phyloP scores from a whole-genome alignment of 2,329 filamentous ascomycete species.

The Colletotrichum tofieldiae region DNA sequence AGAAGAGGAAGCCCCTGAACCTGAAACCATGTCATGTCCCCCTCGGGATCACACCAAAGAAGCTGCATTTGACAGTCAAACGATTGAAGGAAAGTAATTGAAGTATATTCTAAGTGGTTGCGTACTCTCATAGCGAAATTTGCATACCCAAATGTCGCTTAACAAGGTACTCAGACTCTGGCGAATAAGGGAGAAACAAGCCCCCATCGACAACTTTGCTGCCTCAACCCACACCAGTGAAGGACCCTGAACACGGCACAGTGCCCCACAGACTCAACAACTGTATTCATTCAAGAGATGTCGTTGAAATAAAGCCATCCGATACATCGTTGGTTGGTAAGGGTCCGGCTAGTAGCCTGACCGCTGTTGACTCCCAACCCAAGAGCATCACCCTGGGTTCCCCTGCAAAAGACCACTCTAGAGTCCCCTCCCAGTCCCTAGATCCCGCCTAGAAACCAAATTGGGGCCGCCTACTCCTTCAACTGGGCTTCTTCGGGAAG shows the following conservation, averaged over 20 bases:
- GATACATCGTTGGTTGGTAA: not conserved
- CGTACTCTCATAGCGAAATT: too few relatives aligned
- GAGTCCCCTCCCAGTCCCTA: not conserved
- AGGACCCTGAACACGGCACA: not conserved
- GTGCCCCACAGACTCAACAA: not conserved
- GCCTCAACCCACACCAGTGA: not conserved
- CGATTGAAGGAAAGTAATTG: too few relatives aligned
- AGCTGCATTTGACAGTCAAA: too few relatives aligned
- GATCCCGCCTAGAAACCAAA: not conserved
- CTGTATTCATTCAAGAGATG: not conserved
- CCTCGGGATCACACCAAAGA: too few relatives aligned
- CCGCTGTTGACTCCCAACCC: not conserved
- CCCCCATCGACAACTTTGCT: not conserved
- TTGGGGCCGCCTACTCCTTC: not conserved
- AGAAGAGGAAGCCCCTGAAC: too few relatives aligned
- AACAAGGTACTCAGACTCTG: not conserved
- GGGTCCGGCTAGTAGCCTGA: not conserved
- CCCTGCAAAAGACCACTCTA: not conserved
- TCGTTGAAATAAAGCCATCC: slow-evolving; percentile 16
- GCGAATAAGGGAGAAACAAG: not conserved
- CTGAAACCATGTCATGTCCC: too few relatives aligned
- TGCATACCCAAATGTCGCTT: not conserved
- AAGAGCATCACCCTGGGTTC: not conserved
- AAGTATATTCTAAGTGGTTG: too few relatives aligned
- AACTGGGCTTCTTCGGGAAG: slow-evolving; percentile 11